Evolutionary conservation across 2,329 filamentous ascomycete genomes (phyloP).

Genomic region (Pseudogymnoascus sp.): DNA sequence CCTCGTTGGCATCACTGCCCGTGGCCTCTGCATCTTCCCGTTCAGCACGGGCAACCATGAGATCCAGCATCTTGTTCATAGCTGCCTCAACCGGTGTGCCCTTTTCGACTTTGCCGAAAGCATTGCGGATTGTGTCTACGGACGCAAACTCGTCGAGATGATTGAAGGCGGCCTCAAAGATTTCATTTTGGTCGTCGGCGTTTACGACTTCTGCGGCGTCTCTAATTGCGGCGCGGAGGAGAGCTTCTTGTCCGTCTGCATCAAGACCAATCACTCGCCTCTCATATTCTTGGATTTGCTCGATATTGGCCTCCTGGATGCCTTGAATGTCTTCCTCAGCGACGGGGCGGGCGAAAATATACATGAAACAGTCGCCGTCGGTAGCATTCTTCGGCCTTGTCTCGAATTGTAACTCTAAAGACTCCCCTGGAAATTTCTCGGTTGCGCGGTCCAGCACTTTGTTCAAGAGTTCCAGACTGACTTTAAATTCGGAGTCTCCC

Average conservation of each 20-base stretch:
- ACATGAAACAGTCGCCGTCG: slow-evolving; percentile 54
- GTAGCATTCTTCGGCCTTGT: slow-evolving; percentile 48
- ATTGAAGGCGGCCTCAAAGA: not conserved
- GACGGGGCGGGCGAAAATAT: slow-evolving; percentile 84
- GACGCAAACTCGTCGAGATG: not conserved
- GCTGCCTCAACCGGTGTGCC: not conserved
- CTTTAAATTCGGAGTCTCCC: slow-evolving; percentile 77
- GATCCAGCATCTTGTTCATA: slow-evolving; percentile 1
- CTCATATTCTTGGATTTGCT: slow-evolving; percentile 61
- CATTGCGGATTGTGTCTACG: not conserved
- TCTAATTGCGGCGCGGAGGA: slow-evolving; percentile 13
- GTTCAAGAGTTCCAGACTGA: slow-evolving; percentile 72
- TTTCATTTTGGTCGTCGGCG: slow-evolving; percentile 12
- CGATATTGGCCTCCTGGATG: slow-evolving; percentile 62
- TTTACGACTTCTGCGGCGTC: slow-evolving; percentile 20
- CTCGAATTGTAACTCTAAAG: slow-evolving; percentile 75
- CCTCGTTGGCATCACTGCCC: not conserved
- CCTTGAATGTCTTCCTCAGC: slow-evolving; percentile 58
- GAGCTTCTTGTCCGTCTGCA: slow-evolving; percentile 30
- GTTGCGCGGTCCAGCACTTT: slow-evolving; percentile 69
- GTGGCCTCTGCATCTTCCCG: not conserved
- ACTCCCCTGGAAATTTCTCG: slow-evolving; percentile 62
- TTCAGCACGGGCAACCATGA: not conserved
- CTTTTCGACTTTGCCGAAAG: not conserved
- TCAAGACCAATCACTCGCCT: slow-evolving; percentile 46